Base-by-base conservation (phyloP, 495 filamentous ascomycete genomes). In the Tuber brumale region DNA sequence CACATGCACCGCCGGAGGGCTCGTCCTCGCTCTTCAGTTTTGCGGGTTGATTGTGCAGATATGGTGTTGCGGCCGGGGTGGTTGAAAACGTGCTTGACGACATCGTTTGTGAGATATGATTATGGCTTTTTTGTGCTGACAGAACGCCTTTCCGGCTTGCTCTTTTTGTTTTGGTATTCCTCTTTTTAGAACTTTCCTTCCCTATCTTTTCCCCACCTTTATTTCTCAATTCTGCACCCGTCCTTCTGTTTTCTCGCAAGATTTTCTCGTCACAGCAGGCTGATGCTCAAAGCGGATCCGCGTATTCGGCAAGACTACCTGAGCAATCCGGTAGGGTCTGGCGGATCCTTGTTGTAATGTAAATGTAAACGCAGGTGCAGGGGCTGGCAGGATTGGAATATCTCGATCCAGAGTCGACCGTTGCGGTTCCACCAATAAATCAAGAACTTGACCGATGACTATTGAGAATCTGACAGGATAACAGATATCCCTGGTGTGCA, bases 391-490 rank as follows among this genome's bases (percentile, higher is more conserved):
- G 23, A 23, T 72, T 39, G 61, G 44, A 31, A 71, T 48, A 16
- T 70, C 41, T 45, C 21, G 72, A 61, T 35, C 6, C 27, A 45
- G 73, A 19, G 73, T 66, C 12, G 27, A 61, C 57, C 27, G 57
- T 14, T 66, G 27, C 10, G 0, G 27, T 27, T 66, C 57, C 14
- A 66, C 57, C 57, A 66, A 66, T 66, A 35, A 37, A 51, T 74
- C 43, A 10, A 45, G 39, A 44, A 70, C 57, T 61, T 45, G 61
- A 41, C 74, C 76, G 71, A 69, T 74, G 46, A 61, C 71, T 31
- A 21, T 23, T 10, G 23, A 21, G n/a, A 37, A 66, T 75, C 35
- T 75, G 42, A 41, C 31, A 27, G 66, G 37, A 57, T 19, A 46
- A 45, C 23, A 42, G 4, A 39, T 31, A 43, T 35, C 42, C 42